Evolutionary conservation across 2,329 filamentous ascomycete species (phyloP).

Genomic region (Graphilbum ipis-grandicollis): DNA sequence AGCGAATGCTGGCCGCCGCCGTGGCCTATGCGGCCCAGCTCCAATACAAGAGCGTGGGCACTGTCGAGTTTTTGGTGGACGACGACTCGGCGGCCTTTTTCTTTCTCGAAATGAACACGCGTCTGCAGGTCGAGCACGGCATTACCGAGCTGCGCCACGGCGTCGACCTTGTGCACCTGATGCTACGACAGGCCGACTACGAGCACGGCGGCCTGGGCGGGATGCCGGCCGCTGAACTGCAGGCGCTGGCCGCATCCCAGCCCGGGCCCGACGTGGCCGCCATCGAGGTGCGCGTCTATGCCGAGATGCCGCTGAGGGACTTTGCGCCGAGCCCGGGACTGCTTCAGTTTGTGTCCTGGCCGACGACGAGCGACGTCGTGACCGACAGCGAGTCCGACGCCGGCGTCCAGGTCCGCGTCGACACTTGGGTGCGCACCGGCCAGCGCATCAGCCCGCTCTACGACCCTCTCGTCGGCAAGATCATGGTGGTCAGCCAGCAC

Average conservation of each 20-base stretch:
- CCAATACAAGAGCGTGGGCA: constrained; percentile 5
- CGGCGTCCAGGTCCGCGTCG: constrained; percentile 32
- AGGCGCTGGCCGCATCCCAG: constrained; percentile 47
- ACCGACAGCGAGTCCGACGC: too few relatives aligned
- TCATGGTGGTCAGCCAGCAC: constrained; percentile 77
- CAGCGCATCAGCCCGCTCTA: constrained; percentile 18
- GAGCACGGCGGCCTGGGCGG: constrained; percentile 20
- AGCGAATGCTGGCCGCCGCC: constrained; percentile 11
- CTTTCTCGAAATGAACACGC: constrained; percentile 8
- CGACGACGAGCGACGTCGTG: constrained; percentile 18
- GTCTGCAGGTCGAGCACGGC: constrained; percentile 26
- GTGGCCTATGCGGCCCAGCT: constrained; percentile 1
- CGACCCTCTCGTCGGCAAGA: constrained; percentile 45
- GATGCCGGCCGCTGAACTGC: constrained; percentile 41
- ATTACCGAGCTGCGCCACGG: constrained; percentile 22
- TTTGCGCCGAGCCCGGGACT: constrained; percentile 53
- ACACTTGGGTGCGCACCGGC: constrained; percentile 52
- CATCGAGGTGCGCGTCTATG: constrained; percentile 57
- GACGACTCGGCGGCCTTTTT: constrained; percentile 4
- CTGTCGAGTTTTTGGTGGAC: constrained; percentile 7
- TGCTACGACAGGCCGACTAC: constrained; percentile 24
- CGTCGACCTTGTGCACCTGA: constrained; percentile 19
- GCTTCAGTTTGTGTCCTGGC: constrained; percentile 41
- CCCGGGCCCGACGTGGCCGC: constrained; percentile 36
- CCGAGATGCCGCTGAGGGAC: constrained; percentile 46